Evolutionary conservation across 208 protist species (phyloP), one percentile per base, ranked within the genome.

Genomic region (Acanthamoeba lenticulata): DNA sequence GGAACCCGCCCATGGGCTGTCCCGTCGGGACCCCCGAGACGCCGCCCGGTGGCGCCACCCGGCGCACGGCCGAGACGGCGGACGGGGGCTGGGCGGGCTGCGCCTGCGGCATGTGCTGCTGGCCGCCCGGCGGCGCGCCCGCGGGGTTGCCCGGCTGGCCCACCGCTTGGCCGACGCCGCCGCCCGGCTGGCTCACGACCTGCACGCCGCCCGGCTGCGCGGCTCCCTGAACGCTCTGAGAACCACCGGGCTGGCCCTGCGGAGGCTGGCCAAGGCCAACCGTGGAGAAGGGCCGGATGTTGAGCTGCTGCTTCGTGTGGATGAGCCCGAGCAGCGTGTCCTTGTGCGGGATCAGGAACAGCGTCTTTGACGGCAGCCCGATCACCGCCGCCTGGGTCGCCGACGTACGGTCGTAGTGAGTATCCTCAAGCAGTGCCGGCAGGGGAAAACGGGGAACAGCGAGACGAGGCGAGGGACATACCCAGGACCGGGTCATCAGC

Each of bases 311-410:
- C 67, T 77, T 77, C 11, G 29, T 9, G 67, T 44, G 67, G 29
- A 77, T 38, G 34, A 44, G 36, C 2, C 67, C 67, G 36, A 77
- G 67, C 29, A 77, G 67, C 67, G 67, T 77, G 6, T 77, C 67
- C 67, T 77, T 77, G 67, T 77, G 67, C 5, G 67, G 67, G 3
- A 77, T 77, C 4, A 77, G 38, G 67, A 77, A 44, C 11, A 77
- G 36, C 36, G 38, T 77, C 67, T 77, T 77, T 15, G 67, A 77
- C 11, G 67, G 38, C 67, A 77, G 32, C 67, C 34, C 27, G 67
- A 77, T n/a, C 67, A 77, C 67, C 36, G 67, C 67, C 36, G 67
- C 67, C 67, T 77, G 7, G n/a, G n/a, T n/a, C n/a, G n/a, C n/a
- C n/a, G n/a, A 19, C 27, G 17, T 77, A 24, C 3, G 62, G n/a